phyloP scores from a whole-genome alignment of 345 rosid species.

The Aurinia saxatilis region DNA sequence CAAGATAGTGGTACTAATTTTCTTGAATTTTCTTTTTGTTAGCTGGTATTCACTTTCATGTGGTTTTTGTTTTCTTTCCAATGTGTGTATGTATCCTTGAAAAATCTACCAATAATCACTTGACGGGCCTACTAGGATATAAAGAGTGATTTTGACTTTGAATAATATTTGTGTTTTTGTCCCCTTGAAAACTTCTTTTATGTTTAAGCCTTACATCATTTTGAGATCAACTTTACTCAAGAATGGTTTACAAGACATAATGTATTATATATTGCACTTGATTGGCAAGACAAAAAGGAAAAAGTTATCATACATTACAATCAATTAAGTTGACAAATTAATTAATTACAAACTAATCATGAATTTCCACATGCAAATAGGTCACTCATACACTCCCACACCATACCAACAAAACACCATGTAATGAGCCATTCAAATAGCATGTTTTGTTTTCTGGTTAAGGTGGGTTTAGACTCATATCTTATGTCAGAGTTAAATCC shows the following conservation, averaged over 20 bases:
- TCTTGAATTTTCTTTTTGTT: background rate
- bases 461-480: too few relatives aligned
- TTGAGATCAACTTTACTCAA: background rate
- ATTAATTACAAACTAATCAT: slow-evolving; percentile 9
- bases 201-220: background rate
- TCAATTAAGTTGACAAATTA: background rate
- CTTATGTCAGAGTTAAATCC: too few relatives aligned
- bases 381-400: slow-evolving; percentile 4
- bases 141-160: background rate
- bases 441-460: too few relatives aligned
- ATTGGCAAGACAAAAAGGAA: background rate
- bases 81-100: slow-evolving; percentile 11
- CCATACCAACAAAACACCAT: slow-evolving; percentile 4
- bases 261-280: background rate
- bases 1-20: background rate
- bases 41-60: background rate
- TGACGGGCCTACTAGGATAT: background rate
- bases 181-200: background rate
- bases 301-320: too few relatives aligned
- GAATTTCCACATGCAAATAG: slow-evolving; percentile 20
- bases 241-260: too few relatives aligned
- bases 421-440: background rate
- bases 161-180: background rate
- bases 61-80: background rate
- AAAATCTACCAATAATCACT: background rate